Base-by-base conservation (phyloP, 176 grass and related monocot genomes). In the Oryza brachyantha region DNA sequence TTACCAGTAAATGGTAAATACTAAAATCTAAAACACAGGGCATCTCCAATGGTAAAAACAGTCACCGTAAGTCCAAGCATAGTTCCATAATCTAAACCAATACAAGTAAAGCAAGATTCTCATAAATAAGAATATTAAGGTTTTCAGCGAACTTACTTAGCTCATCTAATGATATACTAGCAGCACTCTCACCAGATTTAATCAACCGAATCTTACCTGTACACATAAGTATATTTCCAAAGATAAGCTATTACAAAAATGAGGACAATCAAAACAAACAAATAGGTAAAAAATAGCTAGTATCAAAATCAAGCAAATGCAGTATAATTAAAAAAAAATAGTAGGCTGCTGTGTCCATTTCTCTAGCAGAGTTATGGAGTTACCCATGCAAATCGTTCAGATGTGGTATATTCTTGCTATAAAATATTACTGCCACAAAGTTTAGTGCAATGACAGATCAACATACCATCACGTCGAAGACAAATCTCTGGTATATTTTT, bases 161-260 rank as follows among this genome's bases (percentile, higher is more conserved):
- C 66, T 88, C 90, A 83, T 95, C 90, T 61, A 99, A 73, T 72
- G 92, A 95, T 77, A 91, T 83, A 67, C 52, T 89, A 66, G 92
- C 73, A 87, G 85, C 76, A 75, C 61, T 71, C 65, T 94, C 86
- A 42, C 96, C 92, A 63, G 96, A 91, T 80, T 91, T 99, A 81
- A 95, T 43, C 83, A 99, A 54, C 10, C 78, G 85, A 86, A 99
- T 59, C 77, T 93, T 99, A 27, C 96, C 96, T 99, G 80, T 61
- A 83, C 17, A 90, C 34, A 83, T 10, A 84, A 93, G n/a, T 76
- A 66, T 43, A 74, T 61, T 13, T 75, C 31, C 3, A 26, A 69
- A 32, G 24, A 88, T 84, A 75, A 80, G 41, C 13, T 84, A 75
- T 68, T 79, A 63, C 54, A 75, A 35, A 34, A 68, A 75, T 35